A percentile compares a stretch with the other conserved stretches of the same genome.
Evolutionary conservation across 169 alveolate species (phyloP).

Genomic region (Plasmodium cynomolgi): DNA sequence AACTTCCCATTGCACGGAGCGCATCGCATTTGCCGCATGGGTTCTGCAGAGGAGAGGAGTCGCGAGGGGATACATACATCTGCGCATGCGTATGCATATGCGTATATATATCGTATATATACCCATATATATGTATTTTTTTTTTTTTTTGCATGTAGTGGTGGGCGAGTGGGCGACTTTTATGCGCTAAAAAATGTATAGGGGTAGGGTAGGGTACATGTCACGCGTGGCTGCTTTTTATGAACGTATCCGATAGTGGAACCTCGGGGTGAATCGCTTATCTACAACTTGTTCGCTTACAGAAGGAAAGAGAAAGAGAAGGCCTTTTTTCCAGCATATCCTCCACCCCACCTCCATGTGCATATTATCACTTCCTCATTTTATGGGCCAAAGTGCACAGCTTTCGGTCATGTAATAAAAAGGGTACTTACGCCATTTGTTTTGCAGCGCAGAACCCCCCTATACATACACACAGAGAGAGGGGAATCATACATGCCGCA

Average conservation of each 20-base stretch:
- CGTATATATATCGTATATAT: background rate
- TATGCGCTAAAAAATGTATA: background rate
- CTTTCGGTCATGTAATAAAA: background rate
- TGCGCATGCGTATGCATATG: background rate
- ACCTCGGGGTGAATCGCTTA: background rate
- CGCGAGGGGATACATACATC: background rate
- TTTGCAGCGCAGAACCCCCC: background rate
- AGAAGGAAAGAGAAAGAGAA: background rate
- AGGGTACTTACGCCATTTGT: background rate
- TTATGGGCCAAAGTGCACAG: background rate
- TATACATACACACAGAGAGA: background rate
- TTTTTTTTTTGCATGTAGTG: background rate
- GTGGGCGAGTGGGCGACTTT: background rate
- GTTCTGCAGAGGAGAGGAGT: background rate
- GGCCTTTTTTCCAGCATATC: background rate
- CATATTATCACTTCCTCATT: background rate
- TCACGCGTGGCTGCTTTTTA: background rate
- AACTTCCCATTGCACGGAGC: background rate
- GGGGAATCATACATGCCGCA: background rate
- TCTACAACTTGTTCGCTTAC: background rate
- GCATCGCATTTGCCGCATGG: background rate
- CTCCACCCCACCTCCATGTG: background rate
- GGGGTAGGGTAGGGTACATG: background rate
- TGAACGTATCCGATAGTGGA: background rate
- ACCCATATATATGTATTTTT: background rate